Evolutionary conservation across 805 yeast species (phyloP).

Genomic region (Maudiozyma turicensis): DNA sequence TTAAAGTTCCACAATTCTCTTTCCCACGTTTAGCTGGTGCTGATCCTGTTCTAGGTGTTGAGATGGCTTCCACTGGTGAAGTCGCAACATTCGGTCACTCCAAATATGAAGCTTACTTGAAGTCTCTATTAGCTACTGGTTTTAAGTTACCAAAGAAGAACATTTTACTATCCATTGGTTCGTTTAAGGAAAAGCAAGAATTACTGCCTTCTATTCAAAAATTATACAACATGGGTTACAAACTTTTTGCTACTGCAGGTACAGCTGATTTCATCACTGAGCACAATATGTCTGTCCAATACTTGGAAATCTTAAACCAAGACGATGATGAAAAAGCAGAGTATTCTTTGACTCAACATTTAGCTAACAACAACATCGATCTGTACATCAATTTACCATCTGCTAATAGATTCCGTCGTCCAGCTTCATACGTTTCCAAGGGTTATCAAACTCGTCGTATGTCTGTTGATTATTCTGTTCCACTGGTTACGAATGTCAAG

Average conservation of each 20-base stretch:
- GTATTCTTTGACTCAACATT: conserved; percentile 90
- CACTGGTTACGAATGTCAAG: conserved; percentile 94
- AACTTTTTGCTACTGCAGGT: conserved; percentile 95
- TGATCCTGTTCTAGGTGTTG: conserved; percentile 95
- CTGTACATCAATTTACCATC: conserved; percentile 95
- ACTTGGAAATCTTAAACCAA: conserved; percentile 76
- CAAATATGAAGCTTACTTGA: conserved; percentile 94
- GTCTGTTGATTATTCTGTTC: conserved; percentile 98
- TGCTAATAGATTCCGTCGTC: conserved; percentile 94
- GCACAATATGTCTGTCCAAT: conserved; percentile 89
- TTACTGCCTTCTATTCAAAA: conserved; percentile 78
- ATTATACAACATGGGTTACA: conserved; percentile 75
- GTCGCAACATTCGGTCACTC: conserved; percentile 95
- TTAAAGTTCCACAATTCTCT: conserved; percentile 95
- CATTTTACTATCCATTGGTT: conserved; percentile 88
- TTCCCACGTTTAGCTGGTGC: conserved; percentile 96
- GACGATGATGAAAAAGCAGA: conserved; percentile 77
- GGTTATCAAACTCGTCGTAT: conserved; percentile 98
- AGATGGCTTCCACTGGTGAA: conserved; percentile 99
- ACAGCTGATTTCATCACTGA: conserved; percentile 97
- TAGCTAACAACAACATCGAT: conserved; percentile 94
- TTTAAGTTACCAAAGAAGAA: conserved; percentile 92
- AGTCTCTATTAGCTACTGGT: conserved; percentile 90
- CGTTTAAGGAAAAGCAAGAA: conserved; percentile 92
- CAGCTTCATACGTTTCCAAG: conserved; percentile 94